Base-by-base conservation (phyloP, 2,329 filamentous ascomycete genomes). In the Sclerotinia trifoliorum region DNA sequence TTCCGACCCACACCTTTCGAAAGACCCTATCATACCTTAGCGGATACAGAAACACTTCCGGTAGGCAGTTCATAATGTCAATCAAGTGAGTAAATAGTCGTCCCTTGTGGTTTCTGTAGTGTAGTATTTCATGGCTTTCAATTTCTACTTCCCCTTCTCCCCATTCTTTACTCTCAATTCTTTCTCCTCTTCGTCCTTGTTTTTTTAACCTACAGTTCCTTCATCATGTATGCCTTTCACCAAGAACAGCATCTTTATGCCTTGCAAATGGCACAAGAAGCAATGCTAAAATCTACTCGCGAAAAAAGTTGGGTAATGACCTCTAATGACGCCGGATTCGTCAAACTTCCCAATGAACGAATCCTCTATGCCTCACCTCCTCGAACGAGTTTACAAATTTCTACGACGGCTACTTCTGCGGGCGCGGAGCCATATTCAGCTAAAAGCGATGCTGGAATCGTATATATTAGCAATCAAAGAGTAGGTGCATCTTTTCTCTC, bases 251-350 rank as follows among this genome's bases (percentile, higher is more conserved):
- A 75, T 71, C 68, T 70, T 67, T 75, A 71, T 70, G 71, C 75
- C 26, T 64, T 77, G 56, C 73, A 72, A n/a, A 67, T 74, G 44
- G 71, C 73, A 26, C 71, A 75, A 54, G 69, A 74, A 66, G 63
- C 69, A 66, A 71, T 72, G 70, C 75, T 76, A 73, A 74, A 72
- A 66, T 67, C 68, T 69, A 65, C 73, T 69, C 67, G 62, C 74
- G 64, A 71, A 70, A 69, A 71, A 78, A 92, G 89, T 79, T 97
- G 94, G 94, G 94, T 97, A 57, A 97, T 97, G 94, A 88, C 96
- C 76, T 88, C 90, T 77, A 78, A 82, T 52, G 83, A 84, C 73
- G 81, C 85, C 70, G 88, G 90, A 69, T 95, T 97, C 80, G 90
- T 96, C 77, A 92, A 90, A 76, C 86, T 97, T 58, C 91, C 92